Percentiles rank a stretch among this genome's conserved stretches.
Evolutionary conservation across 768 basidiomycete species (phyloP).

Genomic region (Suillus decipiens): DNA sequence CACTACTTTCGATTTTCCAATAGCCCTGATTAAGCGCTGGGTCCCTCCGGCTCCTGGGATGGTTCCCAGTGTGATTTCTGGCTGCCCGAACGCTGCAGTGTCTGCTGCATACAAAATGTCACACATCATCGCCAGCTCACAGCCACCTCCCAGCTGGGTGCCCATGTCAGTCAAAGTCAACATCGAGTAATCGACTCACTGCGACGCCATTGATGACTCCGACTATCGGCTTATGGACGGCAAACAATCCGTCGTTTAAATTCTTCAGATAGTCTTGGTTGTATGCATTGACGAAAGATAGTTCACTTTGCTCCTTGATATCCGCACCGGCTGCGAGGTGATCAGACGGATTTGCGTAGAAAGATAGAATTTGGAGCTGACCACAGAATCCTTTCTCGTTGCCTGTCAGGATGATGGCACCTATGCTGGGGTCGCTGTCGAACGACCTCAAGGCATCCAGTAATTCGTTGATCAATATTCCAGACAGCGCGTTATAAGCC

Average conservation of each 20-base stretch:
- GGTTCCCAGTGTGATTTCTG: slow-evolving; percentile 92
- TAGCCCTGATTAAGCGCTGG: slow-evolving; percentile 79
- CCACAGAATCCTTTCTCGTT: slow-evolving; percentile 74
- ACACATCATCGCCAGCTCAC: slow-evolving; percentile 94
- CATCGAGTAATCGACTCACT: slow-evolving; percentile 42
- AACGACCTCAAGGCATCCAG: slow-evolving; percentile 70
- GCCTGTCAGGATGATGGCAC: slow-evolving; percentile 91
- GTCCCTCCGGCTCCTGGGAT: slow-evolving; percentile 95
- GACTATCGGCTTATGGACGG: slow-evolving; percentile 84
- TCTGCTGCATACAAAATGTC: slow-evolving; percentile 91
- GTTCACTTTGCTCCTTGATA: slow-evolving; percentile 96
- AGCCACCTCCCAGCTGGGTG: slow-evolving; percentile 90
- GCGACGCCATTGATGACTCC: slow-evolving; percentile 94
- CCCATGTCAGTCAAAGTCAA: neutral
- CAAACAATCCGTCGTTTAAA: slow-evolving; percentile 44
- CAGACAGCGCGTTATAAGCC: slow-evolving; percentile 81
- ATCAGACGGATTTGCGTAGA: neutral
- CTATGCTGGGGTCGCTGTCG: slow-evolving; percentile 67
- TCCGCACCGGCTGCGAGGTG: slow-evolving; percentile 79
- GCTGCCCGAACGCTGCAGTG: slow-evolving; percentile 89
- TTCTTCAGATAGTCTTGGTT: slow-evolving; percentile 44
- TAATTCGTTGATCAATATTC: slow-evolving; percentile 77
- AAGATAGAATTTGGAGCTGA: slow-evolving; percentile 12
- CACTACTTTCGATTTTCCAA: slow-evolving; percentile 72
- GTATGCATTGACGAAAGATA: slow-evolving; percentile 58